Base-by-base conservation (phyloP, 2,329 filamentous ascomycete genomes). In the Fusarium musae region DNA sequence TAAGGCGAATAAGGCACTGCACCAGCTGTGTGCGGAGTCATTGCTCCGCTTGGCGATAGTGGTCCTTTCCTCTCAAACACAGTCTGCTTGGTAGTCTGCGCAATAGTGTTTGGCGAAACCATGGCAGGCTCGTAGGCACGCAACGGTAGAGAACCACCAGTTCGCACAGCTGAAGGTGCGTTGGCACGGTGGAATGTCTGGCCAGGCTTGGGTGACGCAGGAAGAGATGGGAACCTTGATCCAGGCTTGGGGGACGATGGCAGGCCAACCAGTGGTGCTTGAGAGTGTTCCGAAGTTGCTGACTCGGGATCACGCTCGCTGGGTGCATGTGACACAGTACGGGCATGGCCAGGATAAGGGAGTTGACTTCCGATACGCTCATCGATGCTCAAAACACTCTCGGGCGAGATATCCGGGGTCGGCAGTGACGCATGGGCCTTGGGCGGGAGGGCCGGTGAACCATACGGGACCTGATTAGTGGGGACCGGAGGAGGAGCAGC, bases 1-100 rank as follows among this genome's bases (percentile, higher is more conserved):
- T 95, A 96, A 0, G 93, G 92, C 62, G 89, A 90, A 81, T 95
- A 95, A 4, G 93, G 93, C 28, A 91, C 88, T 3, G 89, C 86
- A 28, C 85, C 86, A 9, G 88, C 89, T 3, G 87, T 90, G 79
- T 85, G 88, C 0, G 92, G 93, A 6, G 90, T 92, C 50, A 87
- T 88, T 30, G 89, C 84, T 2, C 87, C 89, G 1, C 82, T 82
- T 6, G 91, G 90, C 6, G 89, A 89, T 63, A 89, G 77, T 3
- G 88, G 87, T 1, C 82, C 83, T 28, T 82, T 84, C 37, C 90
- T 84, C 77, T 92, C 90, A 70, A 92, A 89, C 3, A 91, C 88
- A 0, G 90, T 92, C 79, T 91, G 89, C 83, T 91, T 92, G 34
- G 89, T 89, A 8, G 84, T 86, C 59, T 85, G 83, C 11, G 79